Evolutionary conservation across 179 eudicot species (phyloP), one percentile per base, ranked within the genome.

Genomic region (Pouteria campechiana): DNA sequence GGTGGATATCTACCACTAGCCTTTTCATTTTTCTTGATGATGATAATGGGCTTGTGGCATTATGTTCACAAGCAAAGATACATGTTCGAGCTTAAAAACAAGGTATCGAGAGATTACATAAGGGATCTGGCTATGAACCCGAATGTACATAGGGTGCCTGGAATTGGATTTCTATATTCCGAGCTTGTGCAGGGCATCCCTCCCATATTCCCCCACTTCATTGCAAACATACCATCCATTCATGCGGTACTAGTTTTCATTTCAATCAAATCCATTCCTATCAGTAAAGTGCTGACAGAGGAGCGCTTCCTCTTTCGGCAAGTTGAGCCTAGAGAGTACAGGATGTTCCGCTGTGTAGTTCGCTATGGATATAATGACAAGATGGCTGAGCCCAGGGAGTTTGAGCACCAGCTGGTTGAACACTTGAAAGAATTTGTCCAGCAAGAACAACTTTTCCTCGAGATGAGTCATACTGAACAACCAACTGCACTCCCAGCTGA

Each of bases 151-250:
- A 20, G 78, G 11, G 34, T 68, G 4, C 75, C 82, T 0, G 82
- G 82, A 14, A 58, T 75, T 7, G 75, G 78, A 13, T 64, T 75
- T 4, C 41, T 75, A 1, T 75, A 68, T 47, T 67, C 76, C 2
- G 78, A 71, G 38, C 78, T 75, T 0, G 78, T 68, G 14, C 72
- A 72, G 14, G 82, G 82, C 5, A 49, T 75, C 33, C 82, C 78
- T 16, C 76, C 78, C 1, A 62, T 75, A 21, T 64, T 75, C 42
- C 52, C 58, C 4, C 78, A 75, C 44, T 68, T 71, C 29, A 55
- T 75, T 3, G 38, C 39, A 6, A 75, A 58, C 25, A 55, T 75
- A 16, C 72, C 74, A 6, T 58, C 75, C 4, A 34, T 75, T 21
- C 78, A 75, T 32, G 57, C 73, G 1, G 63, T 72, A 4, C 30